Evolutionary conservation across 140 eudicot genomes (phyloP).

Genomic region (Anethum foeniculum): DNA sequence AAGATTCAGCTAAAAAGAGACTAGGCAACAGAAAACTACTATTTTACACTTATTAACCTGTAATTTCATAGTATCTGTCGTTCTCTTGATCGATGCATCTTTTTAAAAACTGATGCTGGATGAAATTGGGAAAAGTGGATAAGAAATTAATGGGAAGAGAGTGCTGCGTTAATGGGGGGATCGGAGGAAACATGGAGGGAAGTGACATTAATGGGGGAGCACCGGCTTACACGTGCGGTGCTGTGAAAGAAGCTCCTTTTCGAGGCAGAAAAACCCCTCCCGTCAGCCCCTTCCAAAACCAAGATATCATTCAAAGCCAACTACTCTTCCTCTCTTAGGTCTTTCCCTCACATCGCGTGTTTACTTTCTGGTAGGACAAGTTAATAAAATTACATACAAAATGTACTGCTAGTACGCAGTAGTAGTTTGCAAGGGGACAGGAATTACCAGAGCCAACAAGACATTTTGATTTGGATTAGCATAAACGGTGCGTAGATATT

Average conservation of each 20-base stretch:
- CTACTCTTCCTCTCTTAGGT: too few relatives aligned
- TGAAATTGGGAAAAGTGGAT: background rate
- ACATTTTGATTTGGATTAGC: too few relatives aligned
- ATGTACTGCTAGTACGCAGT: background rate
- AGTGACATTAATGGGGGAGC: background rate
- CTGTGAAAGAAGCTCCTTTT: slow-evolving; percentile 19
- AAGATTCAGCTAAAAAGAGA: too few relatives aligned
- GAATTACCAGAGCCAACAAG: too few relatives aligned
- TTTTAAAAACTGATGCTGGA: background rate
- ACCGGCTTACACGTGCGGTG: slow-evolving; percentile 26
- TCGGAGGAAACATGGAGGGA: background rate
- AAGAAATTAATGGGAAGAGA: background rate
- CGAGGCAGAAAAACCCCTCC: slow-evolving; percentile 12
- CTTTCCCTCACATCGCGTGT: too few relatives aligned
- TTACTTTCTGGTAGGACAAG: too few relatives aligned
- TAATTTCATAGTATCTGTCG: too few relatives aligned
- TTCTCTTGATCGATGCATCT: too few relatives aligned
- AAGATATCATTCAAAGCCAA: background rate
- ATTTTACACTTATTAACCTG: too few relatives aligned
- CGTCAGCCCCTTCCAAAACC: background rate
- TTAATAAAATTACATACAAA: too few relatives aligned
- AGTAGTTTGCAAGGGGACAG: background rate
- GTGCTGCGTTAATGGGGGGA: background rate
- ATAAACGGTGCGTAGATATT: too few relatives aligned
- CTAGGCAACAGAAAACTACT: too few relatives aligned